A percentile compares a stretch with the other conserved stretches of the same genome.
These are phyloP conservation scores for Isoetes engelmannii DNA, from an alignment of 83 land plant species.

Conservation along the genomic window DNA sequence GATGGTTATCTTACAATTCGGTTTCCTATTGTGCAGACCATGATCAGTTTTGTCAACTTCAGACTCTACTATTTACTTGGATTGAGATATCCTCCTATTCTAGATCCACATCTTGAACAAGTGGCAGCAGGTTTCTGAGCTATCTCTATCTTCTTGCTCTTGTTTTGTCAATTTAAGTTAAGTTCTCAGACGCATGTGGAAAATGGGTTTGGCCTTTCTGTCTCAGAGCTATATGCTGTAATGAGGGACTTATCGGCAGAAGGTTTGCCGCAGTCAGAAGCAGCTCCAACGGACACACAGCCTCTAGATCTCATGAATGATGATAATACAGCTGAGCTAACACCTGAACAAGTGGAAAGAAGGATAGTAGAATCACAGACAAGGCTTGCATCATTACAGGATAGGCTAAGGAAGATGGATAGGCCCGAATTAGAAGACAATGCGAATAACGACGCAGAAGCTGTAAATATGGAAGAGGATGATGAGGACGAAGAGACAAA, in stretches of 20 bases:
- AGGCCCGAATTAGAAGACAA: conserved; percentile 16
- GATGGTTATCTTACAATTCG: background rate
- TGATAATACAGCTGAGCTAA: conserved; percentile 1
- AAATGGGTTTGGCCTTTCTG: background rate
- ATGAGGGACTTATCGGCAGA: conserved; percentile 55
- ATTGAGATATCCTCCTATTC: conserved; percentile 82
- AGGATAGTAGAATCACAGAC: conserved; percentile 55
- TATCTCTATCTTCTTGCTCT: background rate
- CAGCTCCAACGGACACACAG: conserved; percentile 4
- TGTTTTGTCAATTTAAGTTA: conserved; percentile 8
- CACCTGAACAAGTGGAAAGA: conserved; percentile 15
- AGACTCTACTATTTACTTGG: conserved; percentile 70
- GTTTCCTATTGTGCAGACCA: conserved; percentile 40
- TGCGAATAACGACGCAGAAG: background rate
- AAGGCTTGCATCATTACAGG: conserved; percentile 77
- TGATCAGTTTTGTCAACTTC: conserved; percentile 75
- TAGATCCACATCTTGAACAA: conserved; percentile 76
- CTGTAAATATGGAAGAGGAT: conserved; percentile 38
- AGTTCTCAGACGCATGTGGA: background rate
- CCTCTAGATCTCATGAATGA: conserved; percentile 11
- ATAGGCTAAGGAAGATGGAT: conserved; percentile 61
- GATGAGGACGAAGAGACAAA: conserved; percentile 60
- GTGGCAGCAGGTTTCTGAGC: conserved; percentile 62
- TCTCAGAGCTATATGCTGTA: conserved; percentile 75
- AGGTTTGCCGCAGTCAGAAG: conserved; percentile 7